A percentile compares a stretch with the other conserved stretches of the same genome.
Evolutionary conservation across 2,329 filamentous ascomycete genomes (phyloP).

Genomic region (Achaetomium macrosporum): DNA sequence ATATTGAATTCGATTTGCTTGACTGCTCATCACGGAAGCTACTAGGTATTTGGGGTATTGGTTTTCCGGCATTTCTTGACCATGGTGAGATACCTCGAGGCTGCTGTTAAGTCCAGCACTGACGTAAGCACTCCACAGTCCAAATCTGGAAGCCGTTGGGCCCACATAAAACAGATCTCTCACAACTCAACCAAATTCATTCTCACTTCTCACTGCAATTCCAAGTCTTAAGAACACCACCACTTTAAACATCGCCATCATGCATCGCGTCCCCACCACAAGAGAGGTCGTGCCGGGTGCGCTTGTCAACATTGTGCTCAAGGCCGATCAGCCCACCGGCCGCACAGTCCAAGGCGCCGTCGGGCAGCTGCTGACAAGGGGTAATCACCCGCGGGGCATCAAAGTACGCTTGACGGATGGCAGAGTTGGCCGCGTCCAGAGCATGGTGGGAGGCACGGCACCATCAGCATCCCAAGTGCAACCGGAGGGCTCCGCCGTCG

Average conservation of each 20-base stretch:
- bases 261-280: constrained; percentile 39
- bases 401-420: constrained; percentile 70
- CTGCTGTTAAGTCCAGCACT: too few relatives aligned
- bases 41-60: too few relatives aligned
- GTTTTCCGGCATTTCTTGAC: too few relatives aligned
- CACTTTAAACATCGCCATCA: not conserved
- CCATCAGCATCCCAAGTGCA: constrained; percentile 8
- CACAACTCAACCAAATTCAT: too few relatives aligned
- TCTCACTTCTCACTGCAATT: too few relatives aligned
- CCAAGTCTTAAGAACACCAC: too few relatives aligned
- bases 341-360: constrained; percentile 63
- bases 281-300: constrained; percentile 55
- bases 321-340: constrained; percentile 69
- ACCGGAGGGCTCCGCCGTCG: not conserved
- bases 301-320: constrained; percentile 66
- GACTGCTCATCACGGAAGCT: too few relatives aligned
- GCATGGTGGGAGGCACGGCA: constrained; percentile 37
- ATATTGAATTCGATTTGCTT: too few relatives aligned
- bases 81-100: too few relatives aligned
- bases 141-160: too few relatives aligned
- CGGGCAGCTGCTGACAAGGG: constrained; percentile 61
- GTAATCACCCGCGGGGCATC: constrained; percentile 71
- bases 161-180: too few relatives aligned
- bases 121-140: too few relatives aligned
- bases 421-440: constrained; percentile 67